Base-by-base conservation (phyloP, 2,329 filamentous ascomycete genomes). In the Venturia carpophila region DNA sequence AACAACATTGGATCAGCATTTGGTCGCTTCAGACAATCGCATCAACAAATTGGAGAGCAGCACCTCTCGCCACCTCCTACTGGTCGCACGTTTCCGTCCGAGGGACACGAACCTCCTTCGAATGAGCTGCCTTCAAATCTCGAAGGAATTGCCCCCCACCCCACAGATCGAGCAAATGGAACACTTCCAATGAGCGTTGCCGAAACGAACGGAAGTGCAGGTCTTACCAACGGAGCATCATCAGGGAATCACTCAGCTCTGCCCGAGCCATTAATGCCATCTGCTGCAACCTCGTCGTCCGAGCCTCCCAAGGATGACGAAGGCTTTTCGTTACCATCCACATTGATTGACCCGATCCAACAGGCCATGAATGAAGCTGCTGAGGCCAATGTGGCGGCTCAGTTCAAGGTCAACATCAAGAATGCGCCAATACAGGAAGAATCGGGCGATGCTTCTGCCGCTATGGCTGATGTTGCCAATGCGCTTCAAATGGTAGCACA, bases 391-490 rank as follows among this genome's bases (percentile, higher is more conserved):
- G 85, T 87, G 62, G 84, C 87, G 55, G 77, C 76, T 5, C 83
- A 86, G 60, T 92, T 92, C 78, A 93, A 90, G 74, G 82, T 95
- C 63, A 91, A 86, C 72, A 95, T 95, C 63, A 83, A 87, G 68
- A 89, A 89, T 68, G 86, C 88, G 47, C 90, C 91, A 0, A 89
- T 94, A 24, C 84, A 84, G 3, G 89, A 93, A 70, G 90, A 94
- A 69, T 87, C 87, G 0, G 86, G 88, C 66, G 90, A 87, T 60
- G 86, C 87, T 71, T 80, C 87, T 70, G 89, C 88, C 24, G 90
- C 90, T 2, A 76, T 93, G 62, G 88, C 89, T 3, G 92, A 83
- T 70, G 87, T 94, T 60, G 87, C 87, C 39, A 91, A 87, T 70
- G 89, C 87, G 1, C 78, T 95, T 45, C 87, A 87, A 64, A 74